Conservation (phyloP, 306 rosid genomes). For the Gynostemma pentaphyllum region DNA sequence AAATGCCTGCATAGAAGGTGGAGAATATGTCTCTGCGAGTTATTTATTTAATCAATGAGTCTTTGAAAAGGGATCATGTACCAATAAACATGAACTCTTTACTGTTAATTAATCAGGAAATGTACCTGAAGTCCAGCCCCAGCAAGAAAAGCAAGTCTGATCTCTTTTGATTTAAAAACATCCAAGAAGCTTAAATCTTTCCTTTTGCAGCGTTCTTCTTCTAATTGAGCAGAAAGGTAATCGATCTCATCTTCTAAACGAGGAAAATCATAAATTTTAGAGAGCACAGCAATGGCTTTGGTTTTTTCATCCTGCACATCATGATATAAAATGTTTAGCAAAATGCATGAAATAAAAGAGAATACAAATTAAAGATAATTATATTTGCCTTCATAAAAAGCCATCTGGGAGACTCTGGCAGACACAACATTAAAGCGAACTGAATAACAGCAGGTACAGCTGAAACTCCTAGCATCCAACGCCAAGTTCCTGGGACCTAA, state of each 20-base stretch:
- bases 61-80: background rate
- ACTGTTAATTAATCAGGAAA: background rate
- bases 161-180: slow-evolving; percentile 57
- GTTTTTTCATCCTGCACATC: slow-evolving; percentile 36
- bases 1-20: slow-evolving; percentile 47
- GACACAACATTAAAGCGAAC: slow-evolving; percentile 56
- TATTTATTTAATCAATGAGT: background rate
- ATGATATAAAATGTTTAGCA: background rate
- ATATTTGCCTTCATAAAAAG: slow-evolving; percentile 54
- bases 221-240: slow-evolving; percentile 39
- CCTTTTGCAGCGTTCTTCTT: slow-evolving; percentile 43
- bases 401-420: slow-evolving; percentile 95
- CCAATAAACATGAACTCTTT: background rate
- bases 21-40: background rate
- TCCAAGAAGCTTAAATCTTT: slow-evolving; percentile 28
- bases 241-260: slow-evolving; percentile 78
- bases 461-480: slow-evolving; percentile 94
- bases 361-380: background rate
- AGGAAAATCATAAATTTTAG: slow-evolving; percentile 51
- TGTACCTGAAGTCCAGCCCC: slow-evolving; percentile 88
- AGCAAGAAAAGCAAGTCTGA: slow-evolving; percentile 73
- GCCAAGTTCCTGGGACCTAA: slow-evolving; percentile 87
- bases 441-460: slow-evolving; percentile 75
- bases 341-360: background rate
- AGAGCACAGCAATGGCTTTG: slow-evolving; percentile 56